Evolutionary conservation across 805 yeast species (phyloP), one percentile per base, ranked within the genome.

Genomic region (Starmera quercuum): DNA sequence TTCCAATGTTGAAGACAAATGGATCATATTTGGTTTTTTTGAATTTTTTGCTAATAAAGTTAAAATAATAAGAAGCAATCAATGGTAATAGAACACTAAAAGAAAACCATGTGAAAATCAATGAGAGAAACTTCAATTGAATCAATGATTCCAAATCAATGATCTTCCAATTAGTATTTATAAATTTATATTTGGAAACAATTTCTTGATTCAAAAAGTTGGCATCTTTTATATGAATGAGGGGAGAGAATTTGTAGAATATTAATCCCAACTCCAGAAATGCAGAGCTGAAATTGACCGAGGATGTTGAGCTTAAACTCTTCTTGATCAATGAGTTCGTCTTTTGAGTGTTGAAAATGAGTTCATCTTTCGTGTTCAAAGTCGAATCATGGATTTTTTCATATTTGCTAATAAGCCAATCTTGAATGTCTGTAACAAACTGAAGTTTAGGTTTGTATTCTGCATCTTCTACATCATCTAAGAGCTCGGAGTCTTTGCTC

Each of bases 21-120:
- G 83, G 81, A 51, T 76, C 83, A 52, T 51, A 65, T 32, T 47
- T 54, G 50, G 58, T 55, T 53, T 71, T 60, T 27, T 38, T 44
- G 13, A 37, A 38, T 37, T 48, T 51, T 36, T 49, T 46, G 13
- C 39, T 39, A 25, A 46, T 44, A 26, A 55, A 56, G 40, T 56
- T 56, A 34, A 56, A 38, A 43, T 54, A 55, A 36, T 47, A 55
- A 19, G 55, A 38, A 26, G 47, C 40, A 25, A 50, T 30, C 11
- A 36, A 18, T 28, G 60, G 61, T 6, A 46, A n/a, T 14, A 41
- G 20, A 32, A 43, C 22, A 7, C 47, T 34, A 13, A 50, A 31
- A 7, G 37, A 16, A 14, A 35, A 23, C 61, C 62, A 56, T n/a
- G 49, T 36, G 16, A 38, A 9, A 8, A 53, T 11, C 5, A 46